Evolutionary conservation across 208 protist genomes (phyloP).

Genomic region (Acanthamoeba royreba): DNA sequence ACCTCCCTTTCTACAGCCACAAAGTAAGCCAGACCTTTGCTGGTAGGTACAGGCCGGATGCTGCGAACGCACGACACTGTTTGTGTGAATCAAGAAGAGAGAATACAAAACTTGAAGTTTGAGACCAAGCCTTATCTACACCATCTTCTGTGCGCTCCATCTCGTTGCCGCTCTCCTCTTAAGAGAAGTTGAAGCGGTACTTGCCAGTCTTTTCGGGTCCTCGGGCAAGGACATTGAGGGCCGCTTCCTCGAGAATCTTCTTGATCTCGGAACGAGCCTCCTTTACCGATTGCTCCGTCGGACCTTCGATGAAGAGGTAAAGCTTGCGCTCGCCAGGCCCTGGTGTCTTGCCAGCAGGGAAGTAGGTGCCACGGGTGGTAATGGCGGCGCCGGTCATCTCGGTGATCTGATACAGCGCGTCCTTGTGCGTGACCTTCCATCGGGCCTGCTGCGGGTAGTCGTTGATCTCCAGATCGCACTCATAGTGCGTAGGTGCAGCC

Average conservation of each 20-base stretch:
- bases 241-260: conserved; percentile 22
- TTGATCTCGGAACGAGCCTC: conserved; percentile 56
- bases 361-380: conserved; percentile 81
- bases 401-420: conserved; percentile 70
- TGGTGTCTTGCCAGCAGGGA: conserved; percentile 71
- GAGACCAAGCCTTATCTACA: too few relatives aligned
- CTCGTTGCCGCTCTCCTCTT: too few relatives aligned
- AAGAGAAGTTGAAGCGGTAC: conserved; percentile 46
- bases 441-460: conserved; percentile 87
- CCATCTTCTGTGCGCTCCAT: too few relatives aligned
- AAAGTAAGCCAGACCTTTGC: too few relatives aligned
- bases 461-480: conserved; percentile 89
- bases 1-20: too few relatives aligned
- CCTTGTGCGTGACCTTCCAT: conserved; percentile 83
- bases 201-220: not conserved
- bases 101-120: too few relatives aligned
- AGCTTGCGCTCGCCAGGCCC: conserved; percentile 83
- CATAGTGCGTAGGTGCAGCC: conserved; percentile 55
- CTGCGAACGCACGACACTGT: too few relatives aligned
- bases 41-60: too few relatives aligned
- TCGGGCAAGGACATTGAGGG: not conserved
- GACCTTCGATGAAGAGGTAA: conserved; percentile 85
- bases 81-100: too few relatives aligned
- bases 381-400: conserved; percentile 80
- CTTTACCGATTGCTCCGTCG: conserved; percentile 61